Conservation (phyloP, 176 grass and related monocot genomes). For the Oryza glaberrima region DNA sequence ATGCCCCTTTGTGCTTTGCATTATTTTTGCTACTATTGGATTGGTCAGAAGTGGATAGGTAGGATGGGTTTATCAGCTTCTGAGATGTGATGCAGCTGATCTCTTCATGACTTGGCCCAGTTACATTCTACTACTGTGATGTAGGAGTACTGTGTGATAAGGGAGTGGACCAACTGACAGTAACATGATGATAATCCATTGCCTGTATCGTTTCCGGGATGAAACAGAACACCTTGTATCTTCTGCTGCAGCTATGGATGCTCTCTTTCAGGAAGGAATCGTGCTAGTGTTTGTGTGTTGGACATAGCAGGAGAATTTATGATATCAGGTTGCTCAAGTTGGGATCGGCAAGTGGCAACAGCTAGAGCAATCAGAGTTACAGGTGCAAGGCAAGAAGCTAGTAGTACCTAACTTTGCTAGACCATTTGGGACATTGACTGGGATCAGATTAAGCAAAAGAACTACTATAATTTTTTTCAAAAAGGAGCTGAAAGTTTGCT, state of each 20-base stretch:
- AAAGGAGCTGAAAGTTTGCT: slow-evolving; percentile 20
- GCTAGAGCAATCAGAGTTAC: slow-evolving; percentile 16
- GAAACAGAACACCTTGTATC: background rate
- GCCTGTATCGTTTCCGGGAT: slow-evolving; percentile 10
- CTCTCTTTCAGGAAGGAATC: background rate
- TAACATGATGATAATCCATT: slow-evolving; percentile 2
- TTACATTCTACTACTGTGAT: background rate
- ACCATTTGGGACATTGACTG: background rate
- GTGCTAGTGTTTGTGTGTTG: background rate
- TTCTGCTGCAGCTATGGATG: background rate
- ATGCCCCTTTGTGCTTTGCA: background rate
- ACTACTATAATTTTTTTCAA: background rate
- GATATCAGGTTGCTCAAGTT: background rate
- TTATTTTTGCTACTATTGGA: background rate
- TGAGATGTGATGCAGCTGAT: background rate
- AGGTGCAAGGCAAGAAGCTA: background rate
- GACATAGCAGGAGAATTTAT: slow-evolving; percentile 5
- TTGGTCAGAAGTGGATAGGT: slow-evolving; percentile 10
- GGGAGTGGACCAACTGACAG: slow-evolving; percentile 26
- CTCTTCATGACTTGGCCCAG: background rate
- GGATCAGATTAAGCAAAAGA: background rate
- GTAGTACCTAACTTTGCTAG: slow-evolving; percentile 4
- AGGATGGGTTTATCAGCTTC: background rate
- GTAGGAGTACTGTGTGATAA: slow-evolving; percentile 26
- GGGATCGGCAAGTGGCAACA: background rate